Percentiles rank a stretch among this genome's conserved stretches.
Evolutionary conservation across 768 basidiomycete genomes (phyloP).

Genomic region (Russula dissimulans): DNA sequence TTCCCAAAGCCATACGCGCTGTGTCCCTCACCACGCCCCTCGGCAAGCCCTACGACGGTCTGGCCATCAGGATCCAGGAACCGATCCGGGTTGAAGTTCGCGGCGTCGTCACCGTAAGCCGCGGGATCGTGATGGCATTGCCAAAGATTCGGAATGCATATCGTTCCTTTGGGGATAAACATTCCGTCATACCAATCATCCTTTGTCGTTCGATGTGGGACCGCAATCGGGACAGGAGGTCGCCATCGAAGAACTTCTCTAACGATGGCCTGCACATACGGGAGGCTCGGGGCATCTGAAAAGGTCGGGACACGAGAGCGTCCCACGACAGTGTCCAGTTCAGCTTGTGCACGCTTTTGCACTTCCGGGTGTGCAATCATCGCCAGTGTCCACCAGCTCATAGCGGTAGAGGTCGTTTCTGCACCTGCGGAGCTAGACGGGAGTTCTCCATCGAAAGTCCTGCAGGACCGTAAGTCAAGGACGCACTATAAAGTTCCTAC

Average conservation of each 20-base stretch:
- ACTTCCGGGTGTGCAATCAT: constrained; percentile 18
- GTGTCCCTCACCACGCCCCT: constrained; percentile 7
- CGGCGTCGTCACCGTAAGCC: constrained; percentile 13
- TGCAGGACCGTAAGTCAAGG: not conserved
- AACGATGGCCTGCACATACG: constrained; percentile 18
- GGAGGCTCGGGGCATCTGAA: constrained; percentile 11
- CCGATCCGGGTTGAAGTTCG: constrained; percentile 18
- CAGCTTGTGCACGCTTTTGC: constrained; percentile 16
- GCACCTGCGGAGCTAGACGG: constrained; percentile 1
- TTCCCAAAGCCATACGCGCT: constrained; percentile 14
- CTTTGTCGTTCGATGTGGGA: constrained; percentile 2
- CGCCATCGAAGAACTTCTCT: constrained; percentile 13
- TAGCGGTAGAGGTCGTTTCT: not conserved
- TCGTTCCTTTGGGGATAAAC: constrained; percentile 30
- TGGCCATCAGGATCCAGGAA: constrained; percentile 2
- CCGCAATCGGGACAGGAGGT: not conserved
- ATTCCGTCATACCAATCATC: constrained; percentile 26
- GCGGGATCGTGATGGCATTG: not conserved
- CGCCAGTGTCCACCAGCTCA: constrained; percentile 14
- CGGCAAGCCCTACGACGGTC: not conserved
- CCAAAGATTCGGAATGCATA: constrained; percentile 24
- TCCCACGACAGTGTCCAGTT: constrained; percentile 19
- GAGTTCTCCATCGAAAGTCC: not conserved
- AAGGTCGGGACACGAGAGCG: constrained; percentile 13
- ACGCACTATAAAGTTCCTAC: constrained; percentile 14